These are phyloP conservation scores for Monilinia polystroma DNA, from an alignment of 2,329 filamentous ascomycete species.

Conservation along the genomic window DNA sequence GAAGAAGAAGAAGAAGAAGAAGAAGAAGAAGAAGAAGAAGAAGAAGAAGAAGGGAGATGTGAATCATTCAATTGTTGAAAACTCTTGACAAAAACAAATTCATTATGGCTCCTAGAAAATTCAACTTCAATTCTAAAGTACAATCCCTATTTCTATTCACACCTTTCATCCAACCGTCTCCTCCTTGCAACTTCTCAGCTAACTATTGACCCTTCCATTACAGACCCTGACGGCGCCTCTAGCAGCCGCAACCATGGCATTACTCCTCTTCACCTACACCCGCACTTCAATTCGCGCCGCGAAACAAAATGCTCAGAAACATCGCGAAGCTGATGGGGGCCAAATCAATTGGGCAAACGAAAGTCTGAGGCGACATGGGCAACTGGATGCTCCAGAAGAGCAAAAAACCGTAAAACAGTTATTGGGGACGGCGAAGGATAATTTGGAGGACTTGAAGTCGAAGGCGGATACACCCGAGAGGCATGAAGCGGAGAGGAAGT, in stretches of 20 bases:
- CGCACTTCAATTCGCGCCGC: constrained; percentile 65
- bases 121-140: constrained; percentile 37
- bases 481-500: constrained; percentile 34
- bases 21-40: neutral
- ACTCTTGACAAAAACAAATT: neutral
- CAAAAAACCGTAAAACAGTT: constrained; percentile 40
- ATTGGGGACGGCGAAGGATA: constrained; percentile 29
- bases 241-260: constrained; percentile 56
- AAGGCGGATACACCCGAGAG: constrained; percentile 15
- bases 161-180: neutral
- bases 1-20: neutral
- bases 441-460: constrained; percentile 26
- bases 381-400: constrained; percentile 44
- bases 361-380: constrained; percentile 52
- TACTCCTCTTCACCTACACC: constrained; percentile 56
- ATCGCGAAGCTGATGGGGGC: constrained; percentile 57
- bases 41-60: neutral
- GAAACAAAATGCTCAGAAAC: constrained; percentile 61
- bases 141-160: neutral
- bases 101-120: constrained; percentile 33
- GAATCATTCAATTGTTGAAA: neutral
- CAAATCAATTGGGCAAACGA: constrained; percentile 56
- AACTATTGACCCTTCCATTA: neutral
- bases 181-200: neutral
- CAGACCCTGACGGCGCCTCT: constrained; percentile 48